Conservation (phyloP, 139 green algal species). For the Tetraselmis chui region DNA sequence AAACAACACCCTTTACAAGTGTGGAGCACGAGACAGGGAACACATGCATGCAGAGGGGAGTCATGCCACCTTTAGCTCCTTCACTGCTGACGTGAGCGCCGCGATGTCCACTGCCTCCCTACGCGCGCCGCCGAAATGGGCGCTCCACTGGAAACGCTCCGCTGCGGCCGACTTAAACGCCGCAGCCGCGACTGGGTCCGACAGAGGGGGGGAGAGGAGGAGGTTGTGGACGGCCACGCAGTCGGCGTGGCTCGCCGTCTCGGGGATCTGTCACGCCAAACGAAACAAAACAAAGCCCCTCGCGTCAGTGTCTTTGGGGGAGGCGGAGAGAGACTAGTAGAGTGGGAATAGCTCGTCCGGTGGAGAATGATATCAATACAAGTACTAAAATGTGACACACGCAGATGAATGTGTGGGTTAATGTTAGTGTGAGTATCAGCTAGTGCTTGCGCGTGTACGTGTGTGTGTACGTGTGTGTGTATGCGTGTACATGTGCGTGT, state of each 20-base stretch:
- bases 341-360: too few species aligned
- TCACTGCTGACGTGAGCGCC: neutral
- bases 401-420: constrained; percentile 14
- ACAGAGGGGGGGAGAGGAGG: neutral
- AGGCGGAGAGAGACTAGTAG: too few species aligned
- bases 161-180: neutral
- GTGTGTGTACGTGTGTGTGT: constrained; percentile 9
- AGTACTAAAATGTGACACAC: too few species aligned
- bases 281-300: too few species aligned
- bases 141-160: neutral
- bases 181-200: neutral
- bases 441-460: constrained; percentile 8
- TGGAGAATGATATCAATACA: too few species aligned
- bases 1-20: too few species aligned
- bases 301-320: too few species aligned
- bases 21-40: too few species aligned
- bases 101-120: neutral
- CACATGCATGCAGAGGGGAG: too few species aligned
- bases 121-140: neutral
- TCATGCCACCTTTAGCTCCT: neutral
- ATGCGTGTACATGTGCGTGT: constrained; percentile 19
- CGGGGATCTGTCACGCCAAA: neutral
- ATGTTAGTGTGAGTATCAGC: constrained; percentile 13
- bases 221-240: neutral
- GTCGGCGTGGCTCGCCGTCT: neutral